Conservation (phyloP, 2,329 filamentous ascomycete genomes). For the Metarhizium anisopliae region DNA sequence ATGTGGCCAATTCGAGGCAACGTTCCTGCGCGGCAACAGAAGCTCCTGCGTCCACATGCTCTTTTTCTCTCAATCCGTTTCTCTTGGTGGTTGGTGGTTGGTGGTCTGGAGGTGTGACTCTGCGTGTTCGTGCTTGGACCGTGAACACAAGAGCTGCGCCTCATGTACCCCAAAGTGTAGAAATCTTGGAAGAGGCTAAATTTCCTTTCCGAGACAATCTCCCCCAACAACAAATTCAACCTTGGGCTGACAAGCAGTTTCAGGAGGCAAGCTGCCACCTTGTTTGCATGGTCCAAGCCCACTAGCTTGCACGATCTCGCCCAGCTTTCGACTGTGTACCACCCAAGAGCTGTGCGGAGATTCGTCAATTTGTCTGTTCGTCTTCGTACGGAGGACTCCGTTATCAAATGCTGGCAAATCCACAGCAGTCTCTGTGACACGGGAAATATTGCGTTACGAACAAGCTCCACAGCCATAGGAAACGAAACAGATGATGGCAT, state of each 20-base stretch:
- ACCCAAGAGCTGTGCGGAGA: too few species aligned
- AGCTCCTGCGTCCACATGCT: too few species aligned
- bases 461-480: background rate
- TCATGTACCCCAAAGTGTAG: background rate
- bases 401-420: background rate
- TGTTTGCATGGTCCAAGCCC: background rate
- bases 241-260: background rate
- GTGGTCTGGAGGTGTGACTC: background rate
- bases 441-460: background rate
- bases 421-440: background rate
- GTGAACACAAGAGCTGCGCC: background rate
- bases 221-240: background rate
- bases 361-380: too few species aligned
- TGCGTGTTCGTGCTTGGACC: background rate
- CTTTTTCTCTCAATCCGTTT: too few species aligned
- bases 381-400: too few species aligned
- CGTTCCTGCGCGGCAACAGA: background rate
- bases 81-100: too few species aligned
- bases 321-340: too few species aligned
- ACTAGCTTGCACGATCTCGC: background rate
- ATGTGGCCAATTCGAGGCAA: background rate
- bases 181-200: background rate
- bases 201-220: background rate
- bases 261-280: background rate
- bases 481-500: background rate